These are phyloP conservation scores for Taiwanofungus camphoratus DNA, from an alignment of 1,284 basidiomycete species.

Conservation along the genomic window DNA sequence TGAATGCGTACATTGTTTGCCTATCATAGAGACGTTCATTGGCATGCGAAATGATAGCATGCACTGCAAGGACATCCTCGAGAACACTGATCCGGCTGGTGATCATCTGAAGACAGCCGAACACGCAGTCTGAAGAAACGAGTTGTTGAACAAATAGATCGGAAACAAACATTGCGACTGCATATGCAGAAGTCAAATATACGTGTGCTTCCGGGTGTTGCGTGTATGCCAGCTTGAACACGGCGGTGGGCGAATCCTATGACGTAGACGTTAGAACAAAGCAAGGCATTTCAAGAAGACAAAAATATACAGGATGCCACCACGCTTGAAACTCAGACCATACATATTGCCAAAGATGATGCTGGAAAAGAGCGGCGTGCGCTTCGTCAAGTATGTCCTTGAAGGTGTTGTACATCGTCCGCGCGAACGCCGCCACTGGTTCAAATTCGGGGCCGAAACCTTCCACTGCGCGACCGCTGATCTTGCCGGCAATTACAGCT, in stretches of 20 bases:
- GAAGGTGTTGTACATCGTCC: conserved; percentile 24
- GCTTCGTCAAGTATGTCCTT: conserved; percentile 14
- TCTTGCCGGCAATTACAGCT: conserved; percentile 16
- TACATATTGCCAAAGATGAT: conserved; percentile 25
- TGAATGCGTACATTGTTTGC: not conserved
- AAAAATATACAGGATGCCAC: conserved; percentile 30
- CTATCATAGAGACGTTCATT: conserved; percentile 11
- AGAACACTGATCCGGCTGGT: conserved; percentile 21
- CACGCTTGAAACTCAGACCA: conserved; percentile 27
- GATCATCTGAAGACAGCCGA: conserved; percentile 24
- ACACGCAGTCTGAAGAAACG: conserved; percentile 20
- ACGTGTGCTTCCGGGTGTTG: conserved; percentile 4
- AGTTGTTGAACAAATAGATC: conserved; percentile 27
- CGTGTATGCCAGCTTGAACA: conserved; percentile 7
- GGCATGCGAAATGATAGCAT: conserved; percentile 22
- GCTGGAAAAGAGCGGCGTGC: conserved; percentile 23
- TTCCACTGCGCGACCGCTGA: conserved; percentile 17
- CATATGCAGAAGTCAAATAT: conserved; percentile 23
- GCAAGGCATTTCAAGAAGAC: not conserved
- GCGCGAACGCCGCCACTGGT: conserved; percentile 26
- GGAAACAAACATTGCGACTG: conserved; percentile 28
- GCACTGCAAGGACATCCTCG: conserved; percentile 28
- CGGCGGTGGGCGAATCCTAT: conserved; percentile 9
- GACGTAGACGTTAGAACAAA: conserved; percentile 1
- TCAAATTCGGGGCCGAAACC: conserved; percentile 10